A percentile compares a stretch with the other conserved stretches of the same genome.
These are phyloP conservation scores for Lanzia echinophila DNA, from an alignment of 2,329 filamentous ascomycete species.

Conservation along the genomic window DNA sequence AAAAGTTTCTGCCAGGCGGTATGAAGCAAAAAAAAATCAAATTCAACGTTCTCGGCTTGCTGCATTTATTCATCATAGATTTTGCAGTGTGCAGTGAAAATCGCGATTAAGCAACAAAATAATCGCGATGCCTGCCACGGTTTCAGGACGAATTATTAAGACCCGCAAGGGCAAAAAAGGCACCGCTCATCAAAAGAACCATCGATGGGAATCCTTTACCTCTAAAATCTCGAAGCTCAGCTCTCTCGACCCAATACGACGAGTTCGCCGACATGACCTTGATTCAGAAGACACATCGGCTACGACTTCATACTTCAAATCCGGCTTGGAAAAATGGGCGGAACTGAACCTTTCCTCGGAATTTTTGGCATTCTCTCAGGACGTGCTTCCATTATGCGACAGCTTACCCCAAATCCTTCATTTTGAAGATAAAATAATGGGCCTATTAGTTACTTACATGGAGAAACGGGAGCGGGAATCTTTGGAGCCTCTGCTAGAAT, in stretches of 20 bases:
- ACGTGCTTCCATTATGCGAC: slow-evolving; percentile 73
- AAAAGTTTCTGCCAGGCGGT: neutral
- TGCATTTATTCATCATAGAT: no score
- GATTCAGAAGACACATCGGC: slow-evolving; percentile 70
- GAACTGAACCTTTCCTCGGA: slow-evolving; percentile 83
- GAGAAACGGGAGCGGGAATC: slow-evolving; percentile 70
- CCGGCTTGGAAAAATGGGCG: slow-evolving; percentile 77
- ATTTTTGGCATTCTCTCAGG: slow-evolving; percentile 71
- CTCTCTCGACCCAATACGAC: slow-evolving; percentile 82
- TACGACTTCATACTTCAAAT: slow-evolving; percentile 80
- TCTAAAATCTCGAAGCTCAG: slow-evolving; percentile 85
- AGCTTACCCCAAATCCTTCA: slow-evolving; percentile 88
- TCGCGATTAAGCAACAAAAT: slow-evolving; percentile 1
- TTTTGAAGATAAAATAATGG: slow-evolving; percentile 81
- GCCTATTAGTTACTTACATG: slow-evolving; percentile 68
- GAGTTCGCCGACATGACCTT: slow-evolving; percentile 77
- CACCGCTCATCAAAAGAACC: slow-evolving; percentile 72
- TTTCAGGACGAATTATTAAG: slow-evolving; percentile 62
- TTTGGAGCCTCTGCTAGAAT: slow-evolving; percentile 76
- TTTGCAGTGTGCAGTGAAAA: slow-evolving; percentile 1
- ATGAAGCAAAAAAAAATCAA: slow-evolving; percentile 6
- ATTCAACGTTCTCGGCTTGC: neutral
- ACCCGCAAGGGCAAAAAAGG: slow-evolving; percentile 61
- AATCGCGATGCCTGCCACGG: slow-evolving; percentile 52
- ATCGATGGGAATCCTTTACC: slow-evolving; percentile 88